Evolutionary conservation across 805 yeast genomes (phyloP), one percentile per base, ranked within the genome.

Genomic region (Pichia pseudocactophila): DNA sequence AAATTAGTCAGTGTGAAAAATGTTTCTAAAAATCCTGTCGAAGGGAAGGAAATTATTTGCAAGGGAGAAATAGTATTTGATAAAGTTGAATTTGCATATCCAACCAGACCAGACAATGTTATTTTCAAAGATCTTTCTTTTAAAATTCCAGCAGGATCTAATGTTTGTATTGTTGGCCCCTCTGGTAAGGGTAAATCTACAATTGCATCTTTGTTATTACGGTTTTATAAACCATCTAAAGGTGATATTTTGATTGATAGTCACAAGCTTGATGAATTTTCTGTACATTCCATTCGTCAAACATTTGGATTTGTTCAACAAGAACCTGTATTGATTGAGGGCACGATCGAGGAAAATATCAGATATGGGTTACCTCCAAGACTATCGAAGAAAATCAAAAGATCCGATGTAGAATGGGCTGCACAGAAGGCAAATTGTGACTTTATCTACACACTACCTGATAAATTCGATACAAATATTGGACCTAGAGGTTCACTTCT

Each of bases 161-260:
- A 89, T 52, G 82, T 89, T 13, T 89, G 96, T 57, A 78, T 90
- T 50, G 97, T 89, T 16, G 97, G 97, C 1, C 96, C 96, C 8
- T 83, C 95, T 12, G 97, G 97, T 2, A 79, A 94, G 42, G 97
- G 97, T 16, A 90, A 90, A 62, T 86, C 96, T 2, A 90, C 97
- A 0, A 78, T 90, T 11, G 76, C 92, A 10, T 82, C 92, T 25
- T 64, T 90, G 46, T 63, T 90, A 38, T 63, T 90, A 46, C 66
- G 97, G 44, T 85, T 85, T 58, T 90, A 90, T 61, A 94, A 86
- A 55, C 95, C 95, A 1, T 55, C 59, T 4, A 48, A 61, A 0
- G 97, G 97, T 15, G 54, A 59, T n/a, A 77, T 90, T 37, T 56
- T 65, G 19, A 70, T 90, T 31, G 90, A 88, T 48, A 78, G 76